Conservation (phyloP, 2,329 filamentous ascomycete genomes). For the Laburnicola sp. region DNA sequence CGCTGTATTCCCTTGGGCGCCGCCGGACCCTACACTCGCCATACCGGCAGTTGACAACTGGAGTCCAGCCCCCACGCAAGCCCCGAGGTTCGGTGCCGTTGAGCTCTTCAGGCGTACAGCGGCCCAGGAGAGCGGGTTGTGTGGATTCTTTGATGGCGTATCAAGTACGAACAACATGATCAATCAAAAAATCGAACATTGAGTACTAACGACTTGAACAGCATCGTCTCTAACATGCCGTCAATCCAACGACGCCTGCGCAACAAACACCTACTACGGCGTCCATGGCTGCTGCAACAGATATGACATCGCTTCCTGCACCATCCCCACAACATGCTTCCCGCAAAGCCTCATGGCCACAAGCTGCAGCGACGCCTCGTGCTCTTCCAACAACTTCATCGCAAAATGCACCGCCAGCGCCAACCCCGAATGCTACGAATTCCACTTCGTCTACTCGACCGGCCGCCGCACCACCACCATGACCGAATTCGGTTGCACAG, state of each 20-base stretch:
- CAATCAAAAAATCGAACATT: not conserved
- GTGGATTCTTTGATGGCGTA: slow-evolving; percentile 34
- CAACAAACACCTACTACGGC: slow-evolving; percentile 37
- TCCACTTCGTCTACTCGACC: slow-evolving; percentile 29
- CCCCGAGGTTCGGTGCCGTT: slow-evolving; percentile 24
- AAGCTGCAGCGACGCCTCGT: slow-evolving; percentile 31
- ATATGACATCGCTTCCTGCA: slow-evolving; percentile 24
- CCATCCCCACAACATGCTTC: slow-evolving; percentile 38
- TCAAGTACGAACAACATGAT: slow-evolving; percentile 21
- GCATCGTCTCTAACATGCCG: slow-evolving; percentile 37
- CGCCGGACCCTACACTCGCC: slow-evolving; percentile 34
- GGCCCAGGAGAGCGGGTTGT: slow-evolving; percentile 27
- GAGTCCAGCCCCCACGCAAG: slow-evolving; percentile 38
- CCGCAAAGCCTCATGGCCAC: slow-evolving; percentile 26
- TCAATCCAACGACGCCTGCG: slow-evolving; percentile 31
- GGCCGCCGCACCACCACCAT: slow-evolving; percentile 22
- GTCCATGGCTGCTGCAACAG: slow-evolving; percentile 42
- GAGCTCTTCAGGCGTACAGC: slow-evolving; percentile 35
- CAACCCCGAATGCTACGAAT: slow-evolving; percentile 33
- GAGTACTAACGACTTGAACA: slow-evolving; percentile 18
- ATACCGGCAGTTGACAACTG: slow-evolving; percentile 28
- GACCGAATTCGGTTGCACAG: slow-evolving; percentile 38
- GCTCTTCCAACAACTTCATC: slow-evolving; percentile 28
- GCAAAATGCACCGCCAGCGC: slow-evolving; percentile 34
- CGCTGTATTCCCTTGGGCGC: slow-evolving; percentile 33